Evolutionary conservation across 371 early-diverging fungal species (phyloP).

Genomic region (Mitosporidium daphniae): DNA sequence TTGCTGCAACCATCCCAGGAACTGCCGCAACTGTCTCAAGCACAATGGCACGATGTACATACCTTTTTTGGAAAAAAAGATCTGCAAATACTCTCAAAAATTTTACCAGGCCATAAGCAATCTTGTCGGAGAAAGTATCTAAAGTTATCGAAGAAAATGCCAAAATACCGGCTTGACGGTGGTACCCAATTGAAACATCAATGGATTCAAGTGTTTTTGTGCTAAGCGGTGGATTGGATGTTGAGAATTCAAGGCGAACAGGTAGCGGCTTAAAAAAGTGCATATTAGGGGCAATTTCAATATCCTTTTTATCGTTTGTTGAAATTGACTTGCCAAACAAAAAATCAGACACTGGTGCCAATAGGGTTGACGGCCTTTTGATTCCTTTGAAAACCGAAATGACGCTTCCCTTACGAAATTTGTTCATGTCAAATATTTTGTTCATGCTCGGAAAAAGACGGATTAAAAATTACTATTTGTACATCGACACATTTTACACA

Average conservation of each 20-base stretch:
- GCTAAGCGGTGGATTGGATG: slow-evolving; percentile 9
- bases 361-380: no score
- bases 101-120: slow-evolving; percentile 25
- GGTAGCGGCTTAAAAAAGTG: no score
- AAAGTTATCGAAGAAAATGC: slow-evolving; percentile 7
- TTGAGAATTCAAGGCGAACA: slow-evolving; percentile 21
- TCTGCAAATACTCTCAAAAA: slow-evolving; percentile 25
- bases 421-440: no score
- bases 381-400: no score
- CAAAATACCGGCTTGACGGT: slow-evolving; percentile 8
- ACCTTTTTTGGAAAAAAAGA: slow-evolving; percentile 28
- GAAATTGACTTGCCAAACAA: no score
- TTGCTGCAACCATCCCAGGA: slow-evolving; percentile 60
- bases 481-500: no score
- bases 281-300: no score
- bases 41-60: slow-evolving; percentile 40
- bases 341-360: no score
- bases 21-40: slow-evolving; percentile 48
- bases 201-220: slow-evolving; percentile 18
- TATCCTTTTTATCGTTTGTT: no score
- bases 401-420: no score
- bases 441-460: no score
- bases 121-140: slow-evolving; percentile 14
- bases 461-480: no score
- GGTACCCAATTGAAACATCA: slow-evolving; percentile 18